A percentile compares a stretch with the other conserved stretches of the same genome.
Conservation (phyloP, 169 alveolate genomes). For the Eimeria praecox region DNA sequence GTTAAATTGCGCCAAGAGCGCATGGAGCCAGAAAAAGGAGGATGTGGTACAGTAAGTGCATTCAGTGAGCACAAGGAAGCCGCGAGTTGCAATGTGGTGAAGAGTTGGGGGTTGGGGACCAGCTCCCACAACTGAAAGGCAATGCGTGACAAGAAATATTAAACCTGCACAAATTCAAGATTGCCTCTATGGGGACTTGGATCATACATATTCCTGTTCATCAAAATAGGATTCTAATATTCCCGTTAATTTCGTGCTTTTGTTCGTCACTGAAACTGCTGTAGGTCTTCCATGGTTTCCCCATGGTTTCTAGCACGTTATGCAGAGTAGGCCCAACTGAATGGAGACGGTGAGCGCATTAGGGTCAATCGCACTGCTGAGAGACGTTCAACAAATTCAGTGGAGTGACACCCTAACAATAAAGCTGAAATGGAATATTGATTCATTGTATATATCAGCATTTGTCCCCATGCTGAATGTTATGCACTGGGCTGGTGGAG, state of each 20-base stretch:
- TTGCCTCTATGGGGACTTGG: background rate
- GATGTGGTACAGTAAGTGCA: no score
- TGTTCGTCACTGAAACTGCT: background rate
- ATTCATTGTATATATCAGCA: background rate
- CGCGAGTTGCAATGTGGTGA: background rate
- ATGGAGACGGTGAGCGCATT: background rate
- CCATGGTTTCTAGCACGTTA: no score
- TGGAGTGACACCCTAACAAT: background rate
- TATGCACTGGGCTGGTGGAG: background rate
- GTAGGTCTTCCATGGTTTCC: background rate
- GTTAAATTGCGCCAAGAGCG: no score
- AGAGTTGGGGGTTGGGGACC: background rate
- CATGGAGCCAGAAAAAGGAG: no score
- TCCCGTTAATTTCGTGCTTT: background rate
- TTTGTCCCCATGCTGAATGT: background rate
- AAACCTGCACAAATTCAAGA: background rate
- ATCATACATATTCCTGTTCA: background rate
- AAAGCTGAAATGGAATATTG: background rate
- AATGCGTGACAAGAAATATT: background rate
- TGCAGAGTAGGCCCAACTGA: background rate
- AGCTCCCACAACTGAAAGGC: background rate
- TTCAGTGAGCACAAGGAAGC: no score
- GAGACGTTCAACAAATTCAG: background rate
- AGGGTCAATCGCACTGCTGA: background rate
- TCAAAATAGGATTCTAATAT: no score